Base-by-base conservation (phyloP, 345 rosid species). In the Abelmoschus esculentus region DNA sequence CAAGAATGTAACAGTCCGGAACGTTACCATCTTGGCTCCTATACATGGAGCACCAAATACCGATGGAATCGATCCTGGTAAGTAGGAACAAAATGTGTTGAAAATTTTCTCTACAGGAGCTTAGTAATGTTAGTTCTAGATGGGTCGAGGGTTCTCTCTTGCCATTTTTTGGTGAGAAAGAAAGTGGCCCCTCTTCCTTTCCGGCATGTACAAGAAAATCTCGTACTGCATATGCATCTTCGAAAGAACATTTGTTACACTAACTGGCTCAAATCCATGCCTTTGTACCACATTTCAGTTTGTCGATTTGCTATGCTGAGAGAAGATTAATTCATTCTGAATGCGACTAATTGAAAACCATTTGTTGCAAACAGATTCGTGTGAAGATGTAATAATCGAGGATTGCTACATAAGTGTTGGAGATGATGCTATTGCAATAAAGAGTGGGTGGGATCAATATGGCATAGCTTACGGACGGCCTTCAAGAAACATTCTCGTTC, bases 401-500 rank as follows among this genome's bases (percentile, higher is more conserved):
- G 87, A 95, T 76, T 91, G 97, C 70, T 95, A 91, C 77, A 95
- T 91, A 70, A 95, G 99, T 66, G 96, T 91, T 13, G 99, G 99
- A 57, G 99, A 95, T 76, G 99, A 95, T 76, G 96, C 85, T 0
- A 86, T 91, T 64, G 99, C 97, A 1, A 95, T 95, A 80, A 91
- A 95, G 80, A 95, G 97, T 73, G 99, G 99, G 32, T 91, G 99
- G 99, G 99, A 95, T 89, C 99, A 95, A 76, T 95, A 89, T 80
- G 99, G 99, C 53, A 91, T 91, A 60, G 79, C 85, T 2, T 95
- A 91, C 75, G 93, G 89, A 55, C 84, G 85, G 69, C 96, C 97
- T 57, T 89, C 97, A 2, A 80, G 59, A 14, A 95, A 95, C 74
- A 91, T 95, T 75, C 86, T 88, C 54, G 86, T 95, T 75, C 93